Percentiles rank a stretch among this genome's conserved stretches.
phyloP scores from a whole-genome alignment of 768 basidiomycete species.

The Collybiopsis confluens region DNA sequence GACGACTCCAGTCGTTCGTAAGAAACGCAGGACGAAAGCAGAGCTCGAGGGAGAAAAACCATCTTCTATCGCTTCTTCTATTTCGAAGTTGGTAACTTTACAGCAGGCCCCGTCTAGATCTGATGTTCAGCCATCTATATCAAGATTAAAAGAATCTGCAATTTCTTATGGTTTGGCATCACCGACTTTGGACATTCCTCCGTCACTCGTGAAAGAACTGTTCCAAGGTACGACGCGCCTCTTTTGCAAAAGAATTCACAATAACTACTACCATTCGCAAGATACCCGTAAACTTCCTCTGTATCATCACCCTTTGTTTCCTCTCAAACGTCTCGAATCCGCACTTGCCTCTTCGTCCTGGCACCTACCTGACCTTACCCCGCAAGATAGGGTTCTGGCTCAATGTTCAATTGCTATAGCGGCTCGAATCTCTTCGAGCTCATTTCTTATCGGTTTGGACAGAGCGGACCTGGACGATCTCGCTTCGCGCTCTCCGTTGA shows the following conservation, averaged over 20 bases:
- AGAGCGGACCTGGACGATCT: not conserved
- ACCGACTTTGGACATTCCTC: not conserved
- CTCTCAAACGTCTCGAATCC: not conserved
- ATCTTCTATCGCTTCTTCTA: not conserved
- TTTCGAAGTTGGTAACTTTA: not conserved
- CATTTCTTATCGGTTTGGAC: conserved; percentile 5
- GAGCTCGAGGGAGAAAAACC: not conserved
- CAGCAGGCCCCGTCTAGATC: not conserved
- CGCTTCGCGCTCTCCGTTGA: not conserved
- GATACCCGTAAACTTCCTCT: not conserved
- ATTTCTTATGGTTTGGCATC: not conserved
- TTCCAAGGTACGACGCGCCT: conserved; percentile 5
- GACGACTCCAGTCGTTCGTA: conserved; percentile 7
- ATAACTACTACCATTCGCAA: not conserved
- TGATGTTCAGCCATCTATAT: not conserved
- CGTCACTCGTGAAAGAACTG: conserved; percentile 4
- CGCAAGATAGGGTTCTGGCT: conserved; percentile 9
- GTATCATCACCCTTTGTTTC: conserved; percentile 4
- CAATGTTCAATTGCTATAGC: conserved; percentile 10
- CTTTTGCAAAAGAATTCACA: not conserved
- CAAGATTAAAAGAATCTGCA: not conserved
- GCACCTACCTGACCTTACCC: conserved; percentile 5
- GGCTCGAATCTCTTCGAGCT: conserved; percentile 6
- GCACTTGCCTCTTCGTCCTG: not conserved
- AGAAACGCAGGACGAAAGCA: not conserved